Base-by-base conservation (phyloP, 768 basidiomycete genomes). In the Suillus luteus region DNA sequence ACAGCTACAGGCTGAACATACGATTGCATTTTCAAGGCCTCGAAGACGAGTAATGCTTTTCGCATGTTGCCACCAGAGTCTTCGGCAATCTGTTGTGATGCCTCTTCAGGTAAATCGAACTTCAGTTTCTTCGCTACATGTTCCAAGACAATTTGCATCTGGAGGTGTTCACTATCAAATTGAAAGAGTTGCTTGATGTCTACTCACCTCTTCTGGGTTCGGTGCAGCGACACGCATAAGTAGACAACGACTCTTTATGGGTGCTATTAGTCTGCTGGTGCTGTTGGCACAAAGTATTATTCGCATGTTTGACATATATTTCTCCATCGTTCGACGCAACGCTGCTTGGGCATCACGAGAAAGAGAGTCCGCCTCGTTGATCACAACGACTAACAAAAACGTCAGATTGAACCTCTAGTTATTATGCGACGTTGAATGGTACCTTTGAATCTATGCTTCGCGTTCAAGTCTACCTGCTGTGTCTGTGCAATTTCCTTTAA, bases 401-500 rank as follows among this genome's bases (percentile, higher is more conserved):
- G 12, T 58, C 41, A 62, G 55, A 31, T 58, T 27, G 17, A 27
- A 12, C 11, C n/a, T 64, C 60, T 65, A 37, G 64, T 63, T 40
- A 22, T 52, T 17, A 49, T 19, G 27, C 9, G 38, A 0, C 7
- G 19, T 6, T 40, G n/a, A 37, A 63, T 52, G 66, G 49, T 46
- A 95, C 96, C 95, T 82, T 99, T 99, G 79, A 99, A 99, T 63
- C 93, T 84, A 70, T 99, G 95, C 74, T 92, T 96, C 3, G 96
- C 96, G 71, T 86, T 93, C 66, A 98, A 76, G 78, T 99, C 96
- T 11, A 99, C 95, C 74, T 99, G 96, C 74, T 99, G 96, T 2
- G 96, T 99, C 76, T 98, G 96, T 1, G 96, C 96, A 69, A 99
- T 98, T 77, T 99, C 96, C 76, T 99, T 99, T 63, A 99, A 77